Conservation (phyloP, 768 basidiomycete genomes). For the Suillus tomentosus region DNA sequence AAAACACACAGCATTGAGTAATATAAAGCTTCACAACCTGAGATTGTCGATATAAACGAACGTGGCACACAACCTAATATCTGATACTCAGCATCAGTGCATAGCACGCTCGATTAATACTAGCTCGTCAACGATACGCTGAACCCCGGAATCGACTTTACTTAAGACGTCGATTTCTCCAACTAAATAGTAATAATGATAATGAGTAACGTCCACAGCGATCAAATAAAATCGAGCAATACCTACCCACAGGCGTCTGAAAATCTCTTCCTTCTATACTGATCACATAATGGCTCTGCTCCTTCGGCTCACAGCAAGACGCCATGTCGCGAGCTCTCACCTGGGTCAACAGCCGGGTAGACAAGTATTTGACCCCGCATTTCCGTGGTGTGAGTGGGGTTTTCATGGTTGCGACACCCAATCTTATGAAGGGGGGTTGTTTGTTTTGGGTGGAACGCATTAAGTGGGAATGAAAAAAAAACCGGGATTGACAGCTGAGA, state of each 20-base stretch:
- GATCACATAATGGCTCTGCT: constrained; percentile 36
- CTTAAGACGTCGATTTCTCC: constrained; percentile 24
- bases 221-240: neutral
- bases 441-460: constrained; percentile 12
- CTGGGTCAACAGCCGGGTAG: constrained; percentile 29
- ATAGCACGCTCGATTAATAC: neutral
- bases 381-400: constrained; percentile 29
- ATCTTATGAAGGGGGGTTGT: constrained; percentile 10
- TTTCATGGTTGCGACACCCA: constrained; percentile 7
- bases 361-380: constrained; percentile 37
- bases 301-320: constrained; percentile 26
- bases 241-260: constrained; percentile 38
- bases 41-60: constrained; percentile 1
- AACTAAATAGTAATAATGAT: neutral
- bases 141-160: constrained; percentile 21
- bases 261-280: constrained; percentile 33
- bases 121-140: constrained; percentile 12
- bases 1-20: constrained; percentile 4
- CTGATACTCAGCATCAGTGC: neutral
- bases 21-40: neutral
- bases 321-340: constrained; percentile 19
- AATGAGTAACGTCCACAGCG: neutral
- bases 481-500: constrained; percentile 33
- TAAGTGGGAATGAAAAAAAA: constrained; percentile 32
- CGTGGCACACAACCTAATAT: neutral